Base-by-base conservation (phyloP, 805 yeast species). In the Zygosaccharomyces bisporus region DNA sequence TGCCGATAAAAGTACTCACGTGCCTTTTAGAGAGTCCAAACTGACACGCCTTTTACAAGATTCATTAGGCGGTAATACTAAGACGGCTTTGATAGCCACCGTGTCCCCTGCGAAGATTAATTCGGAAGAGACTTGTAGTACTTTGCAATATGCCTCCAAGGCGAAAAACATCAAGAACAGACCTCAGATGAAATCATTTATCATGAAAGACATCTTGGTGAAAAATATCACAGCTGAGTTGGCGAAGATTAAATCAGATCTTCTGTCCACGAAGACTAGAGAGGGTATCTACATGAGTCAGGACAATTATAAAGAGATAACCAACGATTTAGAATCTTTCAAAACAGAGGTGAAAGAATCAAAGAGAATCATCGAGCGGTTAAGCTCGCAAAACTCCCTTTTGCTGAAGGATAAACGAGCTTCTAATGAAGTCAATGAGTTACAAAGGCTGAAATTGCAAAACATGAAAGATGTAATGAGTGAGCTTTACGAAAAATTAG, bases 1-100 rank as follows among this genome's bases (percentile, higher is more conserved):
- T 14, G 86, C 80, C 1, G 87, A 81, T 53, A 74, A 75, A 35
- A 71, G 74, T 14, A 66, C 75, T 3, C 95, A 87, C 61, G 79
- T 91, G 23, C 97, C 98, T 0, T 89, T 88, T 60, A 66, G 95
- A 55, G 93, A 86, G 57, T 84, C 91, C 1, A 86, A 85, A 60
- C 71, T 86, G 43, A 86, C 95, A 0, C 68, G 88, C 43, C 66
- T 86, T 20, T 65, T 86, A 31, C 90, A 86, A 55, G 93, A 85
- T 55, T 83, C 90, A 0, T 69, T 90, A 3, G 97, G 97, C 2
- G 96, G 96, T 1, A 74, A 80, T 44, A 88, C 96, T 0, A 84
- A 86, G 57, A 89, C 97, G 0, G 82, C 90, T 24, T 72, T 89
- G 44, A 85, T 89, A 19, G 95, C 96, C 1, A 89, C 95, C 0